Conservation (phyloP, 2,329 filamentous ascomycete species). For the Sclerotinia sclerotiorum region DNA sequence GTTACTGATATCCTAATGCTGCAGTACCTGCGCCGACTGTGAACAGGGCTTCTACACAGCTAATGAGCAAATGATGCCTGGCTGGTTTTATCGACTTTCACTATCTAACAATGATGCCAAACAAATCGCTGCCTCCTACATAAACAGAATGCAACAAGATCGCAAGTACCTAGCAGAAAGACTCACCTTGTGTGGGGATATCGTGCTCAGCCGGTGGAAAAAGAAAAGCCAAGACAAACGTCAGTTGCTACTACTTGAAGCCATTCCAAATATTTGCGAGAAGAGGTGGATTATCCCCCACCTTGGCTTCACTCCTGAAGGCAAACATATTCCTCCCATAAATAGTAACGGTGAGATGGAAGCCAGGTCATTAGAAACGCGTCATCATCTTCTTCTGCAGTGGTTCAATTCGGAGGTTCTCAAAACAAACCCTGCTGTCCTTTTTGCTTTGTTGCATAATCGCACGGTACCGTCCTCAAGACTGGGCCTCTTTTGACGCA, state of each 20-base stretch:
- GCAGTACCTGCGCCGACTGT: neutral
- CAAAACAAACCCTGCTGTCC: neutral
- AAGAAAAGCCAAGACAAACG: slow-evolving; percentile 12
- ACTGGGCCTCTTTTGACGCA: neutral
- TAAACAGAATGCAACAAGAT: neutral
- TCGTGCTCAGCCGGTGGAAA: slow-evolving; percentile 13
- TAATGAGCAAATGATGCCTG: neutral
- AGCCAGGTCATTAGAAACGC: neutral
- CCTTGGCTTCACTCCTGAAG: neutral
- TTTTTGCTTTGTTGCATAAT: neutral
- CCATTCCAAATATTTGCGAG: neutral
- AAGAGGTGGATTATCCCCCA: neutral
- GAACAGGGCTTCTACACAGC: neutral
- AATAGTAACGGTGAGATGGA: neutral
- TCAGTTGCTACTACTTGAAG: neutral
- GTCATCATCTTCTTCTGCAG: neutral
- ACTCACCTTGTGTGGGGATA: slow-evolving; percentile 7
- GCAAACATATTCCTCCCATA: neutral
- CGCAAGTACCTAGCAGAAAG: slow-evolving; percentile 3
- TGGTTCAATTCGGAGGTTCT: neutral
- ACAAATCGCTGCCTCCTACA: neutral
- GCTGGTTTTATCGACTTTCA: neutral
- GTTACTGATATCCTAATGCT: neutral
- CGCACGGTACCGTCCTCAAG: neutral
- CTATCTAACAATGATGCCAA: neutral